Percentiles rank a stretch among this genome's conserved stretches.
phyloP scores from a whole-genome alignment of 768 basidiomycete species.

The Leucocoprinus birnbaumii region DNA sequence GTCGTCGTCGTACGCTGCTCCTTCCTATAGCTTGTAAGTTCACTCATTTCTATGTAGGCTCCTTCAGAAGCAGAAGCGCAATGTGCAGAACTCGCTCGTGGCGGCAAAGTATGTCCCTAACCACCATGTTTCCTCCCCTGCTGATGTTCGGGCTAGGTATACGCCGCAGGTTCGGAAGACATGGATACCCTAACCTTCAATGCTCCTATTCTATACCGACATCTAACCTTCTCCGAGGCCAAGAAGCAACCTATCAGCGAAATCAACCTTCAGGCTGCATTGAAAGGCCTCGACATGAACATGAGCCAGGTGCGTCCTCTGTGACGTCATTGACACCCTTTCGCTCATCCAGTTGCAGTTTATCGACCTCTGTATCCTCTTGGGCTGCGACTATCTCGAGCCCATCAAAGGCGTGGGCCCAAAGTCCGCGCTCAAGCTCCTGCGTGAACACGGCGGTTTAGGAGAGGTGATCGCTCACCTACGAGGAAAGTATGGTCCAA shows the following conservation, averaged over 20 bases:
- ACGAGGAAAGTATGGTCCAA: slow-evolving; percentile 61
- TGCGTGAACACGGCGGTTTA: slow-evolving; percentile 78
- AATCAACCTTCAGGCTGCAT: slow-evolving; percentile 75
- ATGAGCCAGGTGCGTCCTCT: slow-evolving; percentile 72
- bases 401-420: slow-evolving; percentile 98
- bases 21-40: not conserved
- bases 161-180: slow-evolving; percentile 97
- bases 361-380: slow-evolving; percentile 91
- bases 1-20: slow-evolving; percentile 71
- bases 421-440: slow-evolving; percentile 90
- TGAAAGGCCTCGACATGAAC: slow-evolving; percentile 88
- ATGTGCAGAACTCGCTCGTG: slow-evolving; percentile 96
- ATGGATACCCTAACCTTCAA: slow-evolving; percentile 99
- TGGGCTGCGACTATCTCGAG: slow-evolving; percentile 98
- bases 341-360: slow-evolving; percentile 52
- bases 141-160: slow-evolving; percentile 54
- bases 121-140: not conserved
- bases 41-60: slow-evolving; percentile 50
- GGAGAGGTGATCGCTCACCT: slow-evolving; percentile 74
- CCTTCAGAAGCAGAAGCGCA: slow-evolving; percentile 99
- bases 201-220: slow-evolving; percentile 88
- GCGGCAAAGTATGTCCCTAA: slow-evolving; percentile 65
- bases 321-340: not conserved
- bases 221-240: slow-evolving; percentile 97
- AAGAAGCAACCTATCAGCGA: slow-evolving; percentile 96